phyloP scores from a whole-genome alignment of 495 filamentous ascomycete genomes.

The Clavariopsis aquatica region DNA sequence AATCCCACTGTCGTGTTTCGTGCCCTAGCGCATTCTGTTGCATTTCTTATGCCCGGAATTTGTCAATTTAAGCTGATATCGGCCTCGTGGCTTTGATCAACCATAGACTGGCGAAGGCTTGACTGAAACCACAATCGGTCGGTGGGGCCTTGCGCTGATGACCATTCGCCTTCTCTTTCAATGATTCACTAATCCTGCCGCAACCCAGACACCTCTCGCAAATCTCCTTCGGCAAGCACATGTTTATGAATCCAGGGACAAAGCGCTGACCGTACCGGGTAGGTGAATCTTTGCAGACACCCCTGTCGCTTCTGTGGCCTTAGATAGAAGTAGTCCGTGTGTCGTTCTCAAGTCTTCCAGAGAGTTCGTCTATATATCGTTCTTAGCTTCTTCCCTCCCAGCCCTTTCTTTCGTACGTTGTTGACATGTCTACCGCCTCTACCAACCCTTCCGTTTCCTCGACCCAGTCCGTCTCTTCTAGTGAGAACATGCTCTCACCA shows the following conservation, averaged over 20 bases:
- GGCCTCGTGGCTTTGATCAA: slow-evolving; percentile 8
- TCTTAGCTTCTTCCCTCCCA: neutral
- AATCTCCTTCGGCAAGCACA: neutral
- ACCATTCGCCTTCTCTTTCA: neutral
- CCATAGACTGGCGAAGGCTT: neutral
- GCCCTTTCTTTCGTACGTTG: neutral
- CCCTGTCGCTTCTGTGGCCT: neutral
- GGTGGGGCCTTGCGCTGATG: neutral
- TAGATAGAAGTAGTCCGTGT: slow-evolving; percentile 15
- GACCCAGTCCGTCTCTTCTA: slow-evolving; percentile 11
- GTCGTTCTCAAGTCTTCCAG: slow-evolving; percentile 12
- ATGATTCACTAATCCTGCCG: slow-evolving; percentile 17
- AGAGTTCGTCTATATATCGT: neutral
- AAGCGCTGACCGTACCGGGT: slow-evolving; percentile 6
- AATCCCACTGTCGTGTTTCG: slow-evolving; percentile 6
- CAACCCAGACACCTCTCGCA: neutral
- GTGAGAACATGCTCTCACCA: slow-evolving; percentile 11
- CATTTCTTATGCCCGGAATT: slow-evolving; percentile 11
- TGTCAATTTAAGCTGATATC: slow-evolving; percentile 7
- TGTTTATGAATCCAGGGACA: slow-evolving; percentile 18
- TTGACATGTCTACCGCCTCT: neutral
- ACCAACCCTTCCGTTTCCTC: slow-evolving; percentile 3
- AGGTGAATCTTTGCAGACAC: slow-evolving; percentile 7
- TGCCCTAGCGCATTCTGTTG: neutral
- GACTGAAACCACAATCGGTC: neutral